Percentiles rank a stretch among this genome's conserved stretches.
Conservation (phyloP, 2,329 filamentous ascomycete species). For the Fusarium chaquense region DNA sequence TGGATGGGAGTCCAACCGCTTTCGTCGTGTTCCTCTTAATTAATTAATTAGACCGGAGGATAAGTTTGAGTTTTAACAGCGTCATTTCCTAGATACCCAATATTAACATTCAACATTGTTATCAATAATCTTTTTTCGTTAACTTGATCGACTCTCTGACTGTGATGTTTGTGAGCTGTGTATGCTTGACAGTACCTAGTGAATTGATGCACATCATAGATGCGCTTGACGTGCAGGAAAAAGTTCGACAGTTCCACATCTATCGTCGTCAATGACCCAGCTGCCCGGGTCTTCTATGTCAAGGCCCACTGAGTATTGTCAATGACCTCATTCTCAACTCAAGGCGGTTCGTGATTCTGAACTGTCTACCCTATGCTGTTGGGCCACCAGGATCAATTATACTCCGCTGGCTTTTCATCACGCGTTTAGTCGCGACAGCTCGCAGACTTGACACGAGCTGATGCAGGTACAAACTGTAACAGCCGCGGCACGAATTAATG, state of each 20-base stretch:
- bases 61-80: constrained; percentile 8
- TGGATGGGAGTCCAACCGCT: constrained; percentile 71
- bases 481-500: neutral
- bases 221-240: neutral
- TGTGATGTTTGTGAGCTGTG: neutral
- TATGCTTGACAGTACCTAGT: neutral
- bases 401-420: neutral
- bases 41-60: neutral
- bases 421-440: neutral
- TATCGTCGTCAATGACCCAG: neutral
- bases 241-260: neutral
- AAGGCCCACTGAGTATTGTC: neutral
- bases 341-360: neutral
- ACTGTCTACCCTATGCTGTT: neutral
- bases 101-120: constrained; percentile 17
- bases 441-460: neutral
- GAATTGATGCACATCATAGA: neutral
- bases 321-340: neutral
- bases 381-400: neutral
- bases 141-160: neutral
- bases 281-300: neutral
- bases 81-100: constrained; percentile 31
- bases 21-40: constrained; percentile 58
- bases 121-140: neutral
- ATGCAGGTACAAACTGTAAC: neutral